Percentiles rank a stretch among this genome's conserved stretches.
phyloP scores from a whole-genome alignment of 352 stramenopile genomes.

The Phytophthora citricola region DNA sequence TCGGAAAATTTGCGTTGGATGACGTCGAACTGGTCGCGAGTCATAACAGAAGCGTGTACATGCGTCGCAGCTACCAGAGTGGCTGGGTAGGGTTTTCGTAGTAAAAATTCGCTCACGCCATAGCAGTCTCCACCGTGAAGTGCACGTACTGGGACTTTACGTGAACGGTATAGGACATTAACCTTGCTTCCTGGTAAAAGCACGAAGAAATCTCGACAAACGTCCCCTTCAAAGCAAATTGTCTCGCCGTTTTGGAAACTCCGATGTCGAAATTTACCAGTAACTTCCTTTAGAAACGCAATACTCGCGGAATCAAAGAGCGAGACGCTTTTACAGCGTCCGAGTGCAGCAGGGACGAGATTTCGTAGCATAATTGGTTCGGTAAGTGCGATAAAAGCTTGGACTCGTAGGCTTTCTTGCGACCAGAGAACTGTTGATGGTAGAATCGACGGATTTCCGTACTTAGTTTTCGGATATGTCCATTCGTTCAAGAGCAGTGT shows the following conservation, averaged over 20 bases:
- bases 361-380: constrained; percentile 67
- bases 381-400: constrained; percentile 63
- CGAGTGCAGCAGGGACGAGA: constrained; percentile 69
- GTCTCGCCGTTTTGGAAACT: constrained; percentile 69
- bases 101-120: constrained; percentile 65
- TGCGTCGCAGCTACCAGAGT: constrained; percentile 48
- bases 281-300: constrained; percentile 62
- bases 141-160: constrained; percentile 40
- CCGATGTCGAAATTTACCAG: constrained; percentile 64
- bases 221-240: constrained; percentile 59
- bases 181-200: constrained; percentile 53
- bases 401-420: constrained; percentile 66
- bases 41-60: constrained; percentile 62
- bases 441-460: constrained; percentile 59
- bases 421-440: constrained; percentile 70
- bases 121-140: constrained; percentile 61
- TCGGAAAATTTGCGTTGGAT: constrained; percentile 61
- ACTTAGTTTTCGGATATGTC: constrained; percentile 49
- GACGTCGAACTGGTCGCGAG: constrained; percentile 68
- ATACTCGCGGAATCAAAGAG: constrained; percentile 66
- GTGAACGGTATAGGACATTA: constrained; percentile 56
- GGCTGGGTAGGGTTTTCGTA: constrained; percentile 51
- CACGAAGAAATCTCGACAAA: constrained; percentile 75
- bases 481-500: constrained; percentile 60
- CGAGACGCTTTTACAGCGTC: constrained; percentile 56